Base-by-base conservation (phyloP, 2,329 filamentous ascomycete genomes). In the Colletotrichum phormii region DNA sequence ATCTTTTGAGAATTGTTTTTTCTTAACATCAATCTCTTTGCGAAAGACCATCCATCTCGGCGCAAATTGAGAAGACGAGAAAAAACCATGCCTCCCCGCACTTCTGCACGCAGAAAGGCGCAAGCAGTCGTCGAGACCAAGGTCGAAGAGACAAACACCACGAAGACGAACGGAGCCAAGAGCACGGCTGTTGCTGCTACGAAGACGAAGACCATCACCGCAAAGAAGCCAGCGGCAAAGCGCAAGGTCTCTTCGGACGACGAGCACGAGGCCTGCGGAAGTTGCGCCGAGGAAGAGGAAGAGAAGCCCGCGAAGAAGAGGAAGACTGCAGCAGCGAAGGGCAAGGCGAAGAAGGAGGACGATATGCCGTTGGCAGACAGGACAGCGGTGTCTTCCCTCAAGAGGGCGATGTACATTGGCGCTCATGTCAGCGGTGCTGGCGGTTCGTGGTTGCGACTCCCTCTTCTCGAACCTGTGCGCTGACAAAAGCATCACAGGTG, bases 401-500 rank as follows among this genome's bases (percentile, higher is more conserved):
- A 92, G 80, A 89, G 87, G 80, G 82, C 86, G 13, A 93, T 98
- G 89, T 92, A 94, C 78, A 92, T 99, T 67, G 97, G 97, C 18
- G 97, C 97, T 0, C 97, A 99, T 81, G 95, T 98, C 74, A 97
- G 93, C 82, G 92, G 90, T 75, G 95, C 97, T 33, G 96, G 95
- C 85, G 96, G 94, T 93, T 81, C 68, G 86, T 76, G 60, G 11
- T n/a, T 9, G 53, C 18, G 37, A 22, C 4, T 15, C 54, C 11
- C 15, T 18, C 13, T 35, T 9, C 49, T 57, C 26, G 62, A 55
- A 72, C 67, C 13, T 9, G 18, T 12, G 22, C 13, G 15, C 63
- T 67, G 24, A 71, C 13, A 8, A 9, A 33, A 7, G 11, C 5
- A 8, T 33, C 72, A 51, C 77, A 95, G 94, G 95, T 65, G 94